Evolutionary conservation across 352 stramenopile genomes (phyloP).

Genomic region (Phytophthora rubi): DNA sequence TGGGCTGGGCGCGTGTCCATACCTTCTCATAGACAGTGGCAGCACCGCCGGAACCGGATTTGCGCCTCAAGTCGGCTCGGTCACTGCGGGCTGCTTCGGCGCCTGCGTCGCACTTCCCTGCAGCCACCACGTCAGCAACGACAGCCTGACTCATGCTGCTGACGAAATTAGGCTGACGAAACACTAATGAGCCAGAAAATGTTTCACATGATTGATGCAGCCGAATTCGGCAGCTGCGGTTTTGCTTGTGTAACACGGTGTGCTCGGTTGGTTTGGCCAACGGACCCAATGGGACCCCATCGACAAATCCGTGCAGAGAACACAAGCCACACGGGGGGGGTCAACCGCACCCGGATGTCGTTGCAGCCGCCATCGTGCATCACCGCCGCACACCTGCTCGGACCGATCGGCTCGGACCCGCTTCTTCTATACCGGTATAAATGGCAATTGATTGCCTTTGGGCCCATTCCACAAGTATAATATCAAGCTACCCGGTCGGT

Average conservation of each 20-base stretch:
- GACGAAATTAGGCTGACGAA: neutral
- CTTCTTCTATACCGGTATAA: too few relatives aligned
- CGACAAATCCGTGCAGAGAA: neutral
- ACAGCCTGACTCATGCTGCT: neutral
- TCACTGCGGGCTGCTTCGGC: too few relatives aligned
- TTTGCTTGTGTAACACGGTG: too few relatives aligned
- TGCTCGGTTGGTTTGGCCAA: neutral
- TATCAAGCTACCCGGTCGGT: too few relatives aligned
- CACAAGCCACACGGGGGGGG: neutral
- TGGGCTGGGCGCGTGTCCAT: constrained; percentile 4
- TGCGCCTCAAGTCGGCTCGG: constrained; percentile 7
- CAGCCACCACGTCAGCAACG: neutral
- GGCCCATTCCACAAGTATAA: too few relatives aligned
- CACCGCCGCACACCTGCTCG: neutral
- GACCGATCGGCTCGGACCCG: neutral
- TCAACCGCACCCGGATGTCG: neutral
- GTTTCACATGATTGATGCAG: too few relatives aligned
- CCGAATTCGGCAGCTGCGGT: too few relatives aligned
- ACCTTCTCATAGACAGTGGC: neutral
- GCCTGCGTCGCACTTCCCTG: constrained; percentile 4
- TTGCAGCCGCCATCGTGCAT: neutral
- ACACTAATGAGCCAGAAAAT: too few relatives aligned
- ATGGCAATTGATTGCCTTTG: too few relatives aligned
- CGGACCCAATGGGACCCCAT: neutral
- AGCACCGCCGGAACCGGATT: constrained; percentile 7